Evolutionary conservation across 495 filamentous ascomycete species (phyloP), one percentile per base, ranked within the genome.

Genomic region (Penicillium maclennaniae): DNA sequence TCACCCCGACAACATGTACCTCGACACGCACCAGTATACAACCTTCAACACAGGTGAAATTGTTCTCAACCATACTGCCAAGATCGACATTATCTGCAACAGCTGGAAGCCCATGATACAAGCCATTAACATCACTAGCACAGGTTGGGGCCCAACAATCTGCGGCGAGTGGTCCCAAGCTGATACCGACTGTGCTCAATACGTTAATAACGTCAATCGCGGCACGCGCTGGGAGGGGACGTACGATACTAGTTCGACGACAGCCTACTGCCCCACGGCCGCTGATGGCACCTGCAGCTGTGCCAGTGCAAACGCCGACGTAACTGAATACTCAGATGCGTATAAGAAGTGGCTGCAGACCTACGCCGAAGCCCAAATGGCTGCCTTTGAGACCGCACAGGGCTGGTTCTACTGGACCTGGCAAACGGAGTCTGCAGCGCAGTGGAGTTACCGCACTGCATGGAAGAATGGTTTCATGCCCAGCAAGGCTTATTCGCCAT

Each of bases 361-460:
- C 64, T 97, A 97, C 72, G 92, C 93, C 20, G 87, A 96, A 70
- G 92, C 91, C 38, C 95, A 99, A 74, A 97, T 99, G 89, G 72
- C 79, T 15, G 87, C 83, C 26, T 99, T 96, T 56, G 91, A 96
- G 68, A 82, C 84, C 41, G 89, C 87, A 7, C 92, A 87, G 84
- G 95, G 95, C 43, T 97, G 95, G 93, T 92, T 96, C 72, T 97
- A 97, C 73, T 99, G 95, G 95, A 96, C 91, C 20, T 91, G 87
- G 89, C 73, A 83, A 53, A 91, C 87, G 4, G 86, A 91, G 72
- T 78, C 70, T 37, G 86, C 90, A 43, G 75, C 84, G 37, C 93
- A 97, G 72, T 99, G 93, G 93, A 95, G 90, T 68, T 99, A 92
- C 66, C 90, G 89, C 68, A 80, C 83, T 55, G 92, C 90, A 0